These are phyloP conservation scores for Cyclanthera cordifolia DNA, from an alignment of 306 rosid species.

Conservation along the genomic window DNA sequence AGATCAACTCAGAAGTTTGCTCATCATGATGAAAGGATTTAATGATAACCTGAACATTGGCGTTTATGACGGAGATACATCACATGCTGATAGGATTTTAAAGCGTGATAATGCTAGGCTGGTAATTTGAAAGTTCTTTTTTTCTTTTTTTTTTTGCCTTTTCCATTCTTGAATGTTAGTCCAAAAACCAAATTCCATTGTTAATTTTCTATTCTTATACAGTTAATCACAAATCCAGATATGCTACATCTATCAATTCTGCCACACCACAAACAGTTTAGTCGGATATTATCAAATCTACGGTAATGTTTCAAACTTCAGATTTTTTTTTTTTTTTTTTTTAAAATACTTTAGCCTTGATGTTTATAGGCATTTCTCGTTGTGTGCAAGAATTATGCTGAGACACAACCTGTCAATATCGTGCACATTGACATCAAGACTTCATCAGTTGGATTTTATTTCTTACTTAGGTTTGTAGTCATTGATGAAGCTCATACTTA, in stretches of 20 bases:
- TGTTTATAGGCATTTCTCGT: background rate
- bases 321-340: background rate
- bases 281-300: conserved; percentile 70
- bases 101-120: conserved; percentile 69
- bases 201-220: conserved; percentile 23
- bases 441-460: conserved; percentile 15
- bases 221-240: conserved; percentile 97
- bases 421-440: background rate
- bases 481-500: conserved; percentile 84
- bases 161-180: conserved; percentile 13
- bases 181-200: conserved; percentile 15
- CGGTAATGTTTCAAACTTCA: conserved; percentile 33
- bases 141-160: no score
- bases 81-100: conserved; percentile 47
- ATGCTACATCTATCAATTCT: conserved; percentile 87
- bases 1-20: conserved; percentile 79
- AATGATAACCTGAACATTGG: conserved; percentile 53
- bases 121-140: conserved; percentile 36
- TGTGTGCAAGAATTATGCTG: background rate
- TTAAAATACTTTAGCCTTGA: background rate
- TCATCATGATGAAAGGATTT: conserved; percentile 48
- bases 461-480: conserved; percentile 56
- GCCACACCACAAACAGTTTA: conserved; percentile 60
- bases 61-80: conserved; percentile 85
- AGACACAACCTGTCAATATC: background rate